These are phyloP conservation scores for Selaginella tamariscina DNA, from an alignment of 75 land plant species.

Conservation along the genomic window DNA sequence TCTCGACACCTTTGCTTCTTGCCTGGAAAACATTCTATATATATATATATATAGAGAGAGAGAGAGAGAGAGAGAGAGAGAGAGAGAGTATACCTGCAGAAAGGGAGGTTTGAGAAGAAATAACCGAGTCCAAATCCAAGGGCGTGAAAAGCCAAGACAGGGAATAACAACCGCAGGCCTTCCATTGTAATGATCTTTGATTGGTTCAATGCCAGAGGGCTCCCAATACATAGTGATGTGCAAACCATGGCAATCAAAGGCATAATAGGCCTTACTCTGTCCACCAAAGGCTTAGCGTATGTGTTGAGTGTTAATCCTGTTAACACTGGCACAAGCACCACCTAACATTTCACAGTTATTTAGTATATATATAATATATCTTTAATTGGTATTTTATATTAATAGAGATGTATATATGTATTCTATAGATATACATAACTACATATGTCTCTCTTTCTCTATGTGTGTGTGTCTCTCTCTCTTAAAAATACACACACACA, in stretches of 20 bases:
- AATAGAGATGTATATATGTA: no score
- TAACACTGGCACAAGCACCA: constrained; percentile 73
- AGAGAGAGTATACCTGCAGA: no score
- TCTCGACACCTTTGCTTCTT: constrained; percentile 56
- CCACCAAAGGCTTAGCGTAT: constrained; percentile 81
- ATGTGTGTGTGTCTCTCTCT: no score
- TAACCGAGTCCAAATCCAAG: constrained; percentile 66
- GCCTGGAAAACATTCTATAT: no score
- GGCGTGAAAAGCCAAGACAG: constrained; percentile 67
- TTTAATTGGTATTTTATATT: no score
- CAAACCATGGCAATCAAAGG: constrained; percentile 91
- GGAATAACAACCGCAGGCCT: constrained; percentile 54
- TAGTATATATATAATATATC: not conserved
- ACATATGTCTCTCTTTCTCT: no score
- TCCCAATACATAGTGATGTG: constrained; percentile 91
- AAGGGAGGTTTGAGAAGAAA: constrained; percentile 63
- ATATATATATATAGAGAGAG: no score
- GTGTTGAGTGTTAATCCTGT: constrained; percentile 69
- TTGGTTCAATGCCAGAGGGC: constrained; percentile 79
- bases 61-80: no score
- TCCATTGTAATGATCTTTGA: constrained; percentile 48
- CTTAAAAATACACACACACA: not conserved
- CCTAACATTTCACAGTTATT: constrained; percentile 29
- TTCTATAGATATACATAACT: no score
- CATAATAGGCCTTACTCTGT: constrained; percentile 63